phyloP scores from a whole-genome alignment of 768 basidiomycete genomes.

The Hemileccinum impolitum region DNA sequence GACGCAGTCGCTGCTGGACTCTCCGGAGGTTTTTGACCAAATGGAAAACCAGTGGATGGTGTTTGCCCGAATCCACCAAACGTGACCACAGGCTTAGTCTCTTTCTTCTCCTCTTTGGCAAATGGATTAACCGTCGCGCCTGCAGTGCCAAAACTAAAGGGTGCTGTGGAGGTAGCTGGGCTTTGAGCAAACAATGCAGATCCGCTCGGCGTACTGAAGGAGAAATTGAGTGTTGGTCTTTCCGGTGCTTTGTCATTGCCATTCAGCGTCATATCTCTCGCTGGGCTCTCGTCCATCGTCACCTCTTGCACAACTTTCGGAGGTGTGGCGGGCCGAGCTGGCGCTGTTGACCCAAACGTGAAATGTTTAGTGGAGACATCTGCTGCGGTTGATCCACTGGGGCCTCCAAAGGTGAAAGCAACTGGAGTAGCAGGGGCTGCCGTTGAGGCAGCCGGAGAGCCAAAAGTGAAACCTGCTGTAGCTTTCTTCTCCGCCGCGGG shows the following conservation, averaged over 20 bases:
- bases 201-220: constrained; percentile 41
- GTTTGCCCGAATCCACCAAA: constrained; percentile 50
- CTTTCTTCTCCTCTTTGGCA: constrained; percentile 44
- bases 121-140: constrained; percentile 43
- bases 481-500: constrained; percentile 36
- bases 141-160: constrained; percentile 35
- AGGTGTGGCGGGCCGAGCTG: constrained; percentile 57
- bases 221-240: constrained; percentile 45
- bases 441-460: constrained; percentile 33
- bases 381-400: constrained; percentile 33
- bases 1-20: constrained; percentile 39
- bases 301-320: constrained; percentile 66
- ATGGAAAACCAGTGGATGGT: constrained; percentile 42
- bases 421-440: constrained; percentile 30
- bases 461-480: constrained; percentile 43
- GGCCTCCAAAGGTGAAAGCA: constrained; percentile 47
- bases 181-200: constrained; percentile 35
- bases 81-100: constrained; percentile 38
- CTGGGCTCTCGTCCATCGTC: constrained; percentile 81
- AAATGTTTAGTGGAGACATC: constrained; percentile 52
- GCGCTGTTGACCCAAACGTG: constrained; percentile 44
- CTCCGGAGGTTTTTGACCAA: constrained; percentile 42
- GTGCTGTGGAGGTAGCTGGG: constrained; percentile 29
- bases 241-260: constrained; percentile 34
- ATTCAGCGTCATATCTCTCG: constrained; percentile 53